Evolutionary conservation across 345 rosid species (phyloP).

Genomic region (Eutrema japonicum): DNA sequence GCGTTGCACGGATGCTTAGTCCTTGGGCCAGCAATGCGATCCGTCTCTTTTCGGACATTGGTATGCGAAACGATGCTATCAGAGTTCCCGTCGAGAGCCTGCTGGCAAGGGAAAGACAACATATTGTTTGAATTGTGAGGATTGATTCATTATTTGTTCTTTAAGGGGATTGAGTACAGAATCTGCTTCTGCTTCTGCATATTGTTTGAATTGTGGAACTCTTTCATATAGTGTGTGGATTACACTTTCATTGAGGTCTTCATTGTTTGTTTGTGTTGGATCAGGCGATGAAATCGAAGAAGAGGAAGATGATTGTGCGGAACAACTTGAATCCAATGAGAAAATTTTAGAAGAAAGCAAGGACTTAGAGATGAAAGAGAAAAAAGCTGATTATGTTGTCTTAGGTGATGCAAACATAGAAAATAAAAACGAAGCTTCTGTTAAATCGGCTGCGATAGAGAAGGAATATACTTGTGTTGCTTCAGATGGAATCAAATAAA

Average conservation of each 20-base stretch:
- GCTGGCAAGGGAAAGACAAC: background rate
- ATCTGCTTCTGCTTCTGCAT: background rate
- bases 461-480: slow-evolving; percentile 1
- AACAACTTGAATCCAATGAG: background rate
- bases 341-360: background rate
- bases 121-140: background rate
- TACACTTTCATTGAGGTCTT: background rate
- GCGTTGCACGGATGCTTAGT: slow-evolving; percentile 50
- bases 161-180: background rate
- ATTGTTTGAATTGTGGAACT: background rate
- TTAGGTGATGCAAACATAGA: slow-evolving; percentile 4
- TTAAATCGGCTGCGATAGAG: background rate
- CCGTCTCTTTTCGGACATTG: slow-evolving; percentile 59
- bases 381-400: background rate
- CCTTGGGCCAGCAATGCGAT: slow-evolving; percentile 43
- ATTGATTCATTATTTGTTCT: background rate
- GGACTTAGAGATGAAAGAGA: slow-evolving; percentile 5
- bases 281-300: background rate
- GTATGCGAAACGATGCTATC: slow-evolving; percentile 57
- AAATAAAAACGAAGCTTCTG: background rate
- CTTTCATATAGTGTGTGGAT: background rate
- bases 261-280: slow-evolving; percentile 36
- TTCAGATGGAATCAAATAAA: background rate
- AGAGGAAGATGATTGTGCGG: background rate
- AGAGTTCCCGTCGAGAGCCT: slow-evolving; percentile 21